phyloP scores from a whole-genome alignment of 225 moss, liverwort and hornwort species.

The Thuidium tamariscinum region DNA sequence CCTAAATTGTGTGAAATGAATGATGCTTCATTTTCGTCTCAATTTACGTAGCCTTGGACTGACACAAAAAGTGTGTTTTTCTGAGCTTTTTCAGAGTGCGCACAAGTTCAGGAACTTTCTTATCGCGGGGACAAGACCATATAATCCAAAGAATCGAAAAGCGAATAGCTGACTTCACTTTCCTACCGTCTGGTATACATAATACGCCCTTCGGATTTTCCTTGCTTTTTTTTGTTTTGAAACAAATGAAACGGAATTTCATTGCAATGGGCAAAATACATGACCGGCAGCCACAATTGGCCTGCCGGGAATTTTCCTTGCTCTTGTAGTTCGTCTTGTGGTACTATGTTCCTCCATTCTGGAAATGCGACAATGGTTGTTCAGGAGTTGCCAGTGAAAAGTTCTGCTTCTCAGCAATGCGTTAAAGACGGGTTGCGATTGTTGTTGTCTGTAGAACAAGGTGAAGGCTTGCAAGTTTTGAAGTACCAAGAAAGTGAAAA shows the following conservation, averaged over 20 bases:
- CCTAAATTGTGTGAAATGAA: background rate
- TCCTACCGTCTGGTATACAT: slow-evolving; percentile 51
- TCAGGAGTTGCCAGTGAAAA: background rate
- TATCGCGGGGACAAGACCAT: slow-evolving; percentile 55
- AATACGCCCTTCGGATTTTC: background rate
- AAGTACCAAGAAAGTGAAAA: slow-evolving; percentile 75
- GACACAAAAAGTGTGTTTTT: background rate
- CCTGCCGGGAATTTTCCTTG: too few species aligned
- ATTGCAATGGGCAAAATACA: too few species aligned
- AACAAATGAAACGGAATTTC: too few species aligned
- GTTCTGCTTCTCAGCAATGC: background rate
- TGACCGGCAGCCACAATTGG: too few species aligned
- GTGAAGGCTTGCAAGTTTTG: slow-evolving; percentile 87
- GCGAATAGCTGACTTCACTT: slow-evolving; percentile 76
- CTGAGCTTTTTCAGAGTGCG: slow-evolving; percentile 38
- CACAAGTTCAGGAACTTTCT: slow-evolving; percentile 87
- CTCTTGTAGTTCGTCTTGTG: background rate
- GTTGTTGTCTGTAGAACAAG: slow-evolving; percentile 56
- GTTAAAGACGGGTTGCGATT: background rate
- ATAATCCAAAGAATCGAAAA: slow-evolving; percentile 50
- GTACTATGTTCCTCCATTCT: background rate
- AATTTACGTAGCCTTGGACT: background rate
- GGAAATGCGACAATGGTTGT: background rate
- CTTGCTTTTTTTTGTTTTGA: too few species aligned
- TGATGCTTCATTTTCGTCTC: background rate